Percentiles rank a stretch among this genome's conserved stretches.
Conservation (phyloP, 192 early-diverging fungal species). For the Paraglomus occultum region DNA sequence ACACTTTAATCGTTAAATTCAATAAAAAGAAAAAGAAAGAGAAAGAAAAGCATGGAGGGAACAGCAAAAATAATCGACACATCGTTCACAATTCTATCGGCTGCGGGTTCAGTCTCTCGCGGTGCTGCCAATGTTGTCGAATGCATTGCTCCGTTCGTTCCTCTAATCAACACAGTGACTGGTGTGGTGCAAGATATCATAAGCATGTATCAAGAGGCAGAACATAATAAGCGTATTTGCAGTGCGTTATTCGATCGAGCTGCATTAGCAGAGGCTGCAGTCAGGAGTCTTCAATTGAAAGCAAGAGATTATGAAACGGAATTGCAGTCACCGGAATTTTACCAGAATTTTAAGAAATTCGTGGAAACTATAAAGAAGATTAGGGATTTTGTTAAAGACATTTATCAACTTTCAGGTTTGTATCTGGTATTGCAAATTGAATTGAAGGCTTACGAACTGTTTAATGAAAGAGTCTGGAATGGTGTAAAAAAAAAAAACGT, state of each 20-base stretch:
- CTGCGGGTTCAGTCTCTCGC: too few species aligned
- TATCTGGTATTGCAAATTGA: neutral
- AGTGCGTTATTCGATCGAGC: slow-evolving; percentile 17
- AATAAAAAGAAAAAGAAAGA: too few species aligned
- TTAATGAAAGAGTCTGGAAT: neutral
- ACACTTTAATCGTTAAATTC: too few species aligned
- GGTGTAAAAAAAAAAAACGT: neutral
- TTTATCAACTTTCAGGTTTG: neutral
- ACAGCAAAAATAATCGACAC: too few species aligned
- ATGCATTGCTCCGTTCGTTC: neutral
- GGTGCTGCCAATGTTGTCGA: too few species aligned
- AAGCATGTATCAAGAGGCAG: neutral
- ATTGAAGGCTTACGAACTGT: neutral
- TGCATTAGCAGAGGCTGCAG: neutral
- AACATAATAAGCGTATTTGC: slow-evolving; percentile 1
- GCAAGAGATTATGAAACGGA: neutral
- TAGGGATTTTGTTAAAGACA: neutral
- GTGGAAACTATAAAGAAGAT: neutral
- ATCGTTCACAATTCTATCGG: too few species aligned
- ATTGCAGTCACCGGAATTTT: neutral
- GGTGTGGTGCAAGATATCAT: neutral
- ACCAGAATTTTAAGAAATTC: neutral
- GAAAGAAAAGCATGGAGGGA: too few species aligned
- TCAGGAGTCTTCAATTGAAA: neutral
- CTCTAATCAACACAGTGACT: neutral